phyloP scores from a whole-genome alignment of 495 filamentous ascomycete species.

The Cladorrhinum samala region DNA sequence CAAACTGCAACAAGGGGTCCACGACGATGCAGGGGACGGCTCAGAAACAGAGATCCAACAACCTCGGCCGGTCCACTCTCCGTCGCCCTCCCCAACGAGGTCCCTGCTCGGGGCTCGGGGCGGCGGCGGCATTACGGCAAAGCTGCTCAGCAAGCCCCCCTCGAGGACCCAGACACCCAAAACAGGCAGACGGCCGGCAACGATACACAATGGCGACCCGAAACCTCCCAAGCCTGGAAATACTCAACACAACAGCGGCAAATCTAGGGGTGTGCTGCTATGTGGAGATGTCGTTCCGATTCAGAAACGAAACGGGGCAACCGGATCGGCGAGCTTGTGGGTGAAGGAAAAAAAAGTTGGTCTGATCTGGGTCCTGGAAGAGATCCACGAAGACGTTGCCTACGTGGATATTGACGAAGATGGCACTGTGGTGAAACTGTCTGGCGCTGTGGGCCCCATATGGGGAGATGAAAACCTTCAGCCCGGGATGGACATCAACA shows the following conservation, averaged over 20 bases:
- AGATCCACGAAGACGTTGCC: constrained; percentile 91
- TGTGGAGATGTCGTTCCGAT: constrained; percentile 98
- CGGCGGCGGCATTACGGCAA: constrained; percentile 71
- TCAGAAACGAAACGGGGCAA: constrained; percentile 79
- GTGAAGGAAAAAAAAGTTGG: constrained; percentile 95
- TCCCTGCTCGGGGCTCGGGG: constrained; percentile 55
- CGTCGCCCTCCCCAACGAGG: constrained; percentile 38
- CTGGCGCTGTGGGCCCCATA: constrained; percentile 66
- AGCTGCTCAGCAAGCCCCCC: constrained; percentile 79
- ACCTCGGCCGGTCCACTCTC: constrained; percentile 24
- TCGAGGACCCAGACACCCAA: constrained; percentile 54
- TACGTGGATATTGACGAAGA: constrained; percentile 64
- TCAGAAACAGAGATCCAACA: constrained; percentile 39
- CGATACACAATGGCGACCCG: constrained; percentile 68
- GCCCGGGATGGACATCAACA: constrained; percentile 62
- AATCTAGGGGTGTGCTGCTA: constrained; percentile 83
- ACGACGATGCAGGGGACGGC: constrained; percentile 37
- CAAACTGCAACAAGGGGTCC: constrained; percentile 57
- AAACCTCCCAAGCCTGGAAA: constrained; percentile 49
- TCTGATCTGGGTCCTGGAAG: constrained; percentile 94
- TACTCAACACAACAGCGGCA: constrained; percentile 54
- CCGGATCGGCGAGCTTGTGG: constrained; percentile 90
- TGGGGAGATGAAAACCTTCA: constrained; percentile 68
- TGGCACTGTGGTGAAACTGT: constrained; percentile 59
- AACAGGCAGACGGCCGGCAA: constrained; percentile 54